Base-by-base conservation (phyloP, 257 asterid species). In the Schizonepeta tenuifolia region DNA sequence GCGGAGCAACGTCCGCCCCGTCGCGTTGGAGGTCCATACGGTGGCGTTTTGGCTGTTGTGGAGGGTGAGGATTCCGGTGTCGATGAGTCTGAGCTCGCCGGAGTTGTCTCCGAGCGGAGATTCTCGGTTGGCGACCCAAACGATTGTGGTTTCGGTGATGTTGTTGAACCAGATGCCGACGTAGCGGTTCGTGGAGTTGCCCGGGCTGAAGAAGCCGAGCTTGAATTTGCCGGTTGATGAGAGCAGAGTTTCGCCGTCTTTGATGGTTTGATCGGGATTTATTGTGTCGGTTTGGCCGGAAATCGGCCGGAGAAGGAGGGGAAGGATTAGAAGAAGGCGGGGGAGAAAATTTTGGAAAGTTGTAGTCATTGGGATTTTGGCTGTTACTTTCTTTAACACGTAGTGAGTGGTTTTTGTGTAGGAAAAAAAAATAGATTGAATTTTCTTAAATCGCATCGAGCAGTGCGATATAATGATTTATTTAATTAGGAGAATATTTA, bases 101-200 rank as follows among this genome's bases (percentile, higher is more conserved):
- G 60, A 74, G 41, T n/a, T 60, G 15, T 81, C 70, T 5, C 18
- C 15, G 26, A 81, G 1, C 0, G 85, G 83, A 62, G 31, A 22
- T 9, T 78, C 69, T 56, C 85, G 60, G 66, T 81, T 81, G 6
- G 78, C 76, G 9, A 78, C 85, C 85, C 85, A 81, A 2, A 77
- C 80, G 10, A 64, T 24, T 0, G 79, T 73, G 22, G 7, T 57
- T 2, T 66, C 69, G 38, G 83, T 59, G 8, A 81, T 75, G 2
- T 77, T 78, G 22, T 61, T 77, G 83, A 78, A 78, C 85, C 85
- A 81, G 33, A 81, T 68, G 9, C 85, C 83, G 7, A 77, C 24
- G 41, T 81, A 77, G 1, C 82, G 67, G 76, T 81, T 81, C 3
- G 3, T 70, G 51, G 80, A 75, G 17, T 38, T 50, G 6, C 75